phyloP scores from a whole-genome alignment of 1,284 basidiomycete species.

The Moesziomyces sp. region DNA sequence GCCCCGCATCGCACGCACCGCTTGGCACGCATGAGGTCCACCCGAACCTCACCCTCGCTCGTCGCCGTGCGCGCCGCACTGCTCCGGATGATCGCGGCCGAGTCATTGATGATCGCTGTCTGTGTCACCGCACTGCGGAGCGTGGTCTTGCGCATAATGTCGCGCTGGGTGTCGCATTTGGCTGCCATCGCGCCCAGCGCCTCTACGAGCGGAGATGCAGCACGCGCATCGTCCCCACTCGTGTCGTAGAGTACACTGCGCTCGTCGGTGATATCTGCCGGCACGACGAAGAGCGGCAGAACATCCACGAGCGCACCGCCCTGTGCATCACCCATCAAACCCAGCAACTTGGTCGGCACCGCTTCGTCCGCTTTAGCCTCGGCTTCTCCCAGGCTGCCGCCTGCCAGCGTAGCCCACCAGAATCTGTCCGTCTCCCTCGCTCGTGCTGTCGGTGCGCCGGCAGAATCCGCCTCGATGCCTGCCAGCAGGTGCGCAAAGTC shows the following conservation, averaged over 20 bases:
- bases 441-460: slow-evolving; percentile 1
- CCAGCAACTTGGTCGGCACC: slow-evolving; percentile 21
- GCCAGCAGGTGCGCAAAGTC: slow-evolving; percentile 29
- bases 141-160: slow-evolving; percentile 35
- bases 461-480: slow-evolving; percentile 14
- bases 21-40: slow-evolving; percentile 30
- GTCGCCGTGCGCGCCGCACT: slow-evolving; percentile 3
- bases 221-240: neutral
- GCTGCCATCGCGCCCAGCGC: slow-evolving; percentile 12
- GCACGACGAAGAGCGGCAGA: slow-evolving; percentile 39
- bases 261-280: slow-evolving; percentile 36
- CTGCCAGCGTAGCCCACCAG: slow-evolving; percentile 33
- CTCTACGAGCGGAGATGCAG: neutral
- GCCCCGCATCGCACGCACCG: slow-evolving; percentile 34
- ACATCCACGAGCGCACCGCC: slow-evolving; percentile 35
- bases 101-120: slow-evolving; percentile 19
- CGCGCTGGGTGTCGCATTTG: slow-evolving; percentile 10
- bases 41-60: neutral
- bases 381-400: neutral
- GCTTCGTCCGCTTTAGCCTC: slow-evolving; percentile 11
- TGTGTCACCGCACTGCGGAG: slow-evolving; percentile 33
- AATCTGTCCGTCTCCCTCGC: slow-evolving; percentile 21
- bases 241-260: slow-evolving; percentile 32
- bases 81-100: slow-evolving; percentile 5
- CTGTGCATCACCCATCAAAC: slow-evolving; percentile 24